phyloP scores from a whole-genome alignment of 176 grass and related monocot species.

The Aegilops bicornis region DNA sequence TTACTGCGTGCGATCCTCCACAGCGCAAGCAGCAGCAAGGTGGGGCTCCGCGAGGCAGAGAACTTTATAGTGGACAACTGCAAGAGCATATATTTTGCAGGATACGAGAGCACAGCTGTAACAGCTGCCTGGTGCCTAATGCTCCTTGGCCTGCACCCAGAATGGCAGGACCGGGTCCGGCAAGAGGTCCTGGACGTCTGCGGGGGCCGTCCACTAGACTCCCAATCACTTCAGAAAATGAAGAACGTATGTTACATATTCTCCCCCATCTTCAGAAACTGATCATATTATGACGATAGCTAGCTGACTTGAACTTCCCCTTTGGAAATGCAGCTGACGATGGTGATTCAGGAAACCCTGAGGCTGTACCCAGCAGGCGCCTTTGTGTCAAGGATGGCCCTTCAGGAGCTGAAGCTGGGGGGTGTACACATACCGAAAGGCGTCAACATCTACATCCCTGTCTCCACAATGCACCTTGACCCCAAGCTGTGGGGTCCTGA shows the following conservation, averaged over 20 bases:
- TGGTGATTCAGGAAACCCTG: slow-evolving; percentile 92
- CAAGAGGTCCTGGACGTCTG: slow-evolving; percentile 56
- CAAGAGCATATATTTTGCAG: slow-evolving; percentile 99
- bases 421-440: slow-evolving; percentile 74
- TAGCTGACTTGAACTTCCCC: not conserved
- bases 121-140: slow-evolving; percentile 87
- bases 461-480: slow-evolving; percentile 90
- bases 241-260: slow-evolving; percentile 51
- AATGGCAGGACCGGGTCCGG: slow-evolving; percentile 79
- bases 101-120: slow-evolving; percentile 87
- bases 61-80: slow-evolving; percentile 96
- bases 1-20: slow-evolving; percentile 70
- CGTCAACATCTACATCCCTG: slow-evolving; percentile 82
- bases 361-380: slow-evolving; percentile 87
- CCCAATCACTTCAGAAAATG: slow-evolving; percentile 82
- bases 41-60: slow-evolving; percentile 44
- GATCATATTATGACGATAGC: not conserved
- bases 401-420: slow-evolving; percentile 64
- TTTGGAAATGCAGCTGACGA: slow-evolving; percentile 64
- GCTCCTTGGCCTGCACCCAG: slow-evolving; percentile 84
- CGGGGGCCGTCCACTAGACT: slow-evolving; percentile 32
- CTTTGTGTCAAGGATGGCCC: slow-evolving; percentile 79
- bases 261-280: not conserved
- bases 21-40: slow-evolving; percentile 49
- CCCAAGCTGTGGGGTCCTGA: slow-evolving; percentile 70